These are phyloP conservation scores for Cantharellus cinnabarinus DNA, from an alignment of 768 basidiomycete species.

Conservation along the genomic window DNA sequence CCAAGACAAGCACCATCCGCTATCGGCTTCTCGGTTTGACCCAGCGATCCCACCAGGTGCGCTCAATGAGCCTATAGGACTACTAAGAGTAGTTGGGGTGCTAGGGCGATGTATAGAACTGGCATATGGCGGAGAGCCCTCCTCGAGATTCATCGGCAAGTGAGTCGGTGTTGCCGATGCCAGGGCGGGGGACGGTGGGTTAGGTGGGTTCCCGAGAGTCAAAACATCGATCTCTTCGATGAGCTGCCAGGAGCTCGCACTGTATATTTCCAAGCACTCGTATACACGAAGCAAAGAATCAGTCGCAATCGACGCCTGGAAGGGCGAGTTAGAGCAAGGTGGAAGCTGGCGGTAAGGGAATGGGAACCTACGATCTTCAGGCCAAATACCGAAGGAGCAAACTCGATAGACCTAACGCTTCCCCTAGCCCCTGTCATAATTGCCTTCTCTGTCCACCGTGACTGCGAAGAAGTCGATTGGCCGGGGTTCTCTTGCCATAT, in stretches of 20 bases:
- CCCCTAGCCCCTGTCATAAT: constrained; percentile 69
- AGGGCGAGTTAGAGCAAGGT: not conserved
- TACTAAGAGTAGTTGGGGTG: constrained; percentile 22
- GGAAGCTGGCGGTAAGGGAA: not conserved
- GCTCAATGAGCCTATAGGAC: too few species aligned
- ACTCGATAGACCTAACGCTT: constrained; percentile 69
- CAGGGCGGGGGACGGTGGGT: constrained; percentile 11
- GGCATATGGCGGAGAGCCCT: constrained; percentile 2
- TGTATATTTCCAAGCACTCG: constrained; percentile 48
- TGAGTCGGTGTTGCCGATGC: constrained; percentile 1
- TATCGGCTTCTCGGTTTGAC: constrained; percentile 45
- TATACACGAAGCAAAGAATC: constrained; percentile 80
- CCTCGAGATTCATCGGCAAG: not conserved
- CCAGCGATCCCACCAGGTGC: constrained; percentile 26
- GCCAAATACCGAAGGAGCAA: constrained; percentile 72
- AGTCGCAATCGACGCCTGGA: constrained; percentile 67
- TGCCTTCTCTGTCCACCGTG: constrained; percentile 46
- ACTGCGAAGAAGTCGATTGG: not conserved
- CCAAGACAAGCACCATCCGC: constrained; percentile 89
- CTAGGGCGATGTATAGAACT: constrained; percentile 19
- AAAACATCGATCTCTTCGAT: constrained; percentile 58
- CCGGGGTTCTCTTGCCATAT: constrained; percentile 51
- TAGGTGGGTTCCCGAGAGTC: constrained; percentile 22
- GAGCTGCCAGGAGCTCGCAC: constrained; percentile 53
- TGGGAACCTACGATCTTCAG: constrained; percentile 50